phyloP scores from a whole-genome alignment of 306 rosid genomes.

The Hylodesmum podocarpum region DNA sequence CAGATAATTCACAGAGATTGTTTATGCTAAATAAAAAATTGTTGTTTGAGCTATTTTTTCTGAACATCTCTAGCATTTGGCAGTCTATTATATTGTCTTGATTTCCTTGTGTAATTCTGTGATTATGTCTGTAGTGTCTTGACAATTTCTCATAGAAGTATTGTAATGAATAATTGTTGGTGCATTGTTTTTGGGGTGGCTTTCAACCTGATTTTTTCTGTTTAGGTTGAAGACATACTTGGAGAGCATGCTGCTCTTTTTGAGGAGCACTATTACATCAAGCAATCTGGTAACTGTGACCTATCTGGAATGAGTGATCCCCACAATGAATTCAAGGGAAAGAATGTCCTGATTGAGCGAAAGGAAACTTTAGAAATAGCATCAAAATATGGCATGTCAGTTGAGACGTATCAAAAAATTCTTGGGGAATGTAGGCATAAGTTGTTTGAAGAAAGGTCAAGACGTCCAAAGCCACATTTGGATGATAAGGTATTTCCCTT shows the following conservation, averaged over 20 bases:
- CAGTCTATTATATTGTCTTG: background rate
- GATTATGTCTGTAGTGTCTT: background rate
- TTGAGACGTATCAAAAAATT: constrained; percentile 65
- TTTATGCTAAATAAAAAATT: background rate
- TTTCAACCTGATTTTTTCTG: constrained; percentile 23
- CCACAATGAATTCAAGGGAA: constrained; percentile 77
- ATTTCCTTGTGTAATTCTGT: background rate
- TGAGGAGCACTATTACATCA: constrained; percentile 73
- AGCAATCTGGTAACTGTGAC: constrained; percentile 76
- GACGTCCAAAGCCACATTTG: constrained; percentile 84
- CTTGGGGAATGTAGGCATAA: constrained; percentile 73
- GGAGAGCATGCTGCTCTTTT: constrained; percentile 84
- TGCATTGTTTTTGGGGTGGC: background rate
- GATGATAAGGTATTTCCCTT: constrained; percentile 73
- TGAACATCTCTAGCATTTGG: background rate
- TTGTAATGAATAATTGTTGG: constrained; percentile 1
- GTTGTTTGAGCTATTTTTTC: background rate
- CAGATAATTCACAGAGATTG: background rate
- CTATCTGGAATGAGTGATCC: constrained; percentile 92
- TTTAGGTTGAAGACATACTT: constrained; percentile 75
- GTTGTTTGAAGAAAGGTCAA: constrained; percentile 72
- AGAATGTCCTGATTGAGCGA: constrained; percentile 82
- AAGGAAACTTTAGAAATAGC: constrained; percentile 58
- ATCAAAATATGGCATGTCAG: constrained; percentile 61
- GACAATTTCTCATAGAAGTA: background rate